Percentiles rank a stretch among this genome's conserved stretches.
Conservation (phyloP, 2,329 filamentous ascomycete species). For the Ophiocordyceps unilateralis region DNA sequence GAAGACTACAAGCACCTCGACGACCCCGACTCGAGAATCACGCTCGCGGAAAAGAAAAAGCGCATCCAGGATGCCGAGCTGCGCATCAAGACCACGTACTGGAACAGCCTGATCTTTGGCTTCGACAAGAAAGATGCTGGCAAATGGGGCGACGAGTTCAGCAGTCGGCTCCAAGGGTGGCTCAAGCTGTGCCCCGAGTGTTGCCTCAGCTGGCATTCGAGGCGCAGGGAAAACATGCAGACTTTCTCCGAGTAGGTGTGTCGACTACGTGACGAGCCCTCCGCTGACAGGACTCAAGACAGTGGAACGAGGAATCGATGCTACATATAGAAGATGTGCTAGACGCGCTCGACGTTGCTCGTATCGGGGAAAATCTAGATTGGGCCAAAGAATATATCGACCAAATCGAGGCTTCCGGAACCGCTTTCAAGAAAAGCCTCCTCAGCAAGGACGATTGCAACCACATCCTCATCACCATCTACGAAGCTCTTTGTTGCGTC, state of each 20-base stretch:
- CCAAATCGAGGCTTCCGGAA: constrained; percentile 29
- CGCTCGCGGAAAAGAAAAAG: constrained; percentile 29
- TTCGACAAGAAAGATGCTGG: constrained; percentile 43
- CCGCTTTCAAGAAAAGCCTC: constrained; percentile 26
- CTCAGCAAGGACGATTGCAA: constrained; percentile 27
- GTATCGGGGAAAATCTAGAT: constrained; percentile 43
- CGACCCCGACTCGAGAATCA: constrained; percentile 31
- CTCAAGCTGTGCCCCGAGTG: constrained; percentile 52
- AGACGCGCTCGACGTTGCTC: constrained; percentile 40
- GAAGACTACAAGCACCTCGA: constrained; percentile 38
- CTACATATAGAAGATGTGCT: constrained; percentile 36
- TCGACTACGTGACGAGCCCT: neutral
- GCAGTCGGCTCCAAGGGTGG: constrained; percentile 34
- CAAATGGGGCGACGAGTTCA: constrained; percentile 42
- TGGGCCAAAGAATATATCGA: constrained; percentile 37
- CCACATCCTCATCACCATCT: constrained; percentile 60
- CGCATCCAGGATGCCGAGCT: constrained; percentile 36
- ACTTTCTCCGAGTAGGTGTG: constrained; percentile 39
- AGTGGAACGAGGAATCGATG: constrained; percentile 33
- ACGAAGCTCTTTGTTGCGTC: constrained; percentile 75
- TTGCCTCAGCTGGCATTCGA: constrained; percentile 57
- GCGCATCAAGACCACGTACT: constrained; percentile 45
- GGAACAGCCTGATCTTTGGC: constrained; percentile 51
- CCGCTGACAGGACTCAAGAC: constrained; percentile 13
- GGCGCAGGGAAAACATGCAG: constrained; percentile 44